Evolutionary conservation across 1,139 yeast species (phyloP), one percentile per base, ranked within the genome.

Genomic region (Pichia kudriavzevii): DNA sequence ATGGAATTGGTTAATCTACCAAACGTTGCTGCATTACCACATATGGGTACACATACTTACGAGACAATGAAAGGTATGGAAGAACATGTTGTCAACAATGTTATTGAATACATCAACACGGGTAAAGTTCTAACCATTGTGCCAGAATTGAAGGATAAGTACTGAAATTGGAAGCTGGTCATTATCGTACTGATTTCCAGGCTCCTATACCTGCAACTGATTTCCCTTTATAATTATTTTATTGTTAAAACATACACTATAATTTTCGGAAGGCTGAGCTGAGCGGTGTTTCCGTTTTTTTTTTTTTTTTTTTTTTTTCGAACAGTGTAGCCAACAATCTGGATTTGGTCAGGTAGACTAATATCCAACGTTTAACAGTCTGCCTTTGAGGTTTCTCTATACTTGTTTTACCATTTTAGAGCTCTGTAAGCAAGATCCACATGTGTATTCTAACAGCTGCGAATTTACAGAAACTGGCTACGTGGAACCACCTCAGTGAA

Each of bases 21-120:
- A 4, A 72, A 75, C 41, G 84, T 77, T 12, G 66, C 79, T 10
- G 67, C 79, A 28, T 63, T 79, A 47, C 94, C 94, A 14, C 94
- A 85, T 55, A 74, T 81, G 79, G 95, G 94, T 21, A 83, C 95
- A 1, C 77, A 73, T 55, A 67, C 91, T 2, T 55, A 59, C 30
- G 79, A 75, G 49, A 72, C 82, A 5, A 63, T 69, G 50, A 58
- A 59, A 41, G 58, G 59, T 34, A 71, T 76, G 76, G 83, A 77
- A 54, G 67, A 62, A 39, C 63, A 61, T 44, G 72, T 69, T 24
- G 67, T 68, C 19, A 53, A 58, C 26, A 73, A 72, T 46, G 67
- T 71, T 12, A 53, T 51, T 26, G 50, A 55, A 23, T 69, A 56
- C 41, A 52, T 75, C 34, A 50, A 60, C 24, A 70, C 77, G 0